Conservation (phyloP, 2,329 filamentous ascomycete species). For the Apiospora hydei region DNA sequence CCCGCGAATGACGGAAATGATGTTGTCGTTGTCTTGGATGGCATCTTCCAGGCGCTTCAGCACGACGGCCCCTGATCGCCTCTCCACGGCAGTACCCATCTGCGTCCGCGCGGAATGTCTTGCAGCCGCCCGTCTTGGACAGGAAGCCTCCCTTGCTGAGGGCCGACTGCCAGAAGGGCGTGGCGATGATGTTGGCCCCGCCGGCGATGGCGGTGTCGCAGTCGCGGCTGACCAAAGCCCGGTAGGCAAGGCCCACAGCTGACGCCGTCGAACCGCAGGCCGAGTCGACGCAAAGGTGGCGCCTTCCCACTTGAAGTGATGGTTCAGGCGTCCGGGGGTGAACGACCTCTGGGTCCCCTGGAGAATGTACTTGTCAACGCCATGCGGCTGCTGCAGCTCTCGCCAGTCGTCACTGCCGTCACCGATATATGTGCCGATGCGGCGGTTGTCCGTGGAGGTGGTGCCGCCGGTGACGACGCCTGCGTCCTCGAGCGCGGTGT, state of each 20-base stretch:
- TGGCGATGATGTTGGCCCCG: background rate
- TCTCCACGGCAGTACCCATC: constrained; percentile 1
- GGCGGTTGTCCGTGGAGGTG: background rate
- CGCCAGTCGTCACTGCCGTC: background rate
- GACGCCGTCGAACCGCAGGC: background rate
- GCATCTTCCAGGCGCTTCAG: constrained; percentile 45
- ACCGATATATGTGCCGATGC: background rate
- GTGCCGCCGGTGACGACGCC: background rate
- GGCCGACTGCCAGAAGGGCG: background rate
- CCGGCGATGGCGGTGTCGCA: constrained; percentile 11
- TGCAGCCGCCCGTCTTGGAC: background rate
- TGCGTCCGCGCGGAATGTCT: background rate
- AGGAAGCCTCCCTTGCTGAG: background rate
- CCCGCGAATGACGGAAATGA: constrained; percentile 53
- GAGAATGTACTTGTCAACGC: background rate
- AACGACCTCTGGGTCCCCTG: background rate
- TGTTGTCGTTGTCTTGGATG: constrained; percentile 48
- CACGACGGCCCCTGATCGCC: constrained; percentile 66
- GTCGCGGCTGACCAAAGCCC: background rate
- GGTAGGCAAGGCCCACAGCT: background rate
- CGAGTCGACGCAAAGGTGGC: background rate
- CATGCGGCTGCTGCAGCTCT: background rate
- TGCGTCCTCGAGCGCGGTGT: constrained; percentile 5
- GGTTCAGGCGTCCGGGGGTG: background rate
- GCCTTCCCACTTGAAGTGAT: constrained; percentile 9